phyloP scores from a whole-genome alignment of 495 filamentous ascomycete genomes.

The Parachaetomium inaequale region DNA sequence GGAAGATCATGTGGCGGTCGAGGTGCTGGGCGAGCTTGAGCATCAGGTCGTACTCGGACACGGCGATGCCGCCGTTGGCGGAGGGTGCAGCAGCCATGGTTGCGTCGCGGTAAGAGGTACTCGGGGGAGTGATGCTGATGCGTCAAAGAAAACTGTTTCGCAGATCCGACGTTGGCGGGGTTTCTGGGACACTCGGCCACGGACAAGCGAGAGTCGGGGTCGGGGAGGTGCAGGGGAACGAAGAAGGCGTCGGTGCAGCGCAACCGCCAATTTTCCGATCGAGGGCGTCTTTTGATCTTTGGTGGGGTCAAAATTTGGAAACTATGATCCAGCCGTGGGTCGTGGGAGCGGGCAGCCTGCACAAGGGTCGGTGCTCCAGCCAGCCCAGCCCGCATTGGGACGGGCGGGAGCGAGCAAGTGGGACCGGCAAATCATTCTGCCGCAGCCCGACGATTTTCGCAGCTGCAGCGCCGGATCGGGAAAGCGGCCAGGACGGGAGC shows the following conservation, averaged over 20 bases:
- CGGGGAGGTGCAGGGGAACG: neutral
- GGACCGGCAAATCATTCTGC: slow-evolving; percentile 25
- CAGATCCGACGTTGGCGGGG: neutral
- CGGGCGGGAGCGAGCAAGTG: neutral
- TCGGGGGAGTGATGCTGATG: neutral
- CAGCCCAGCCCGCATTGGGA: neutral
- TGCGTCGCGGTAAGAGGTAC: neutral
- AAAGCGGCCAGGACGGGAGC: neutral
- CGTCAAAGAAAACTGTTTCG: neutral
- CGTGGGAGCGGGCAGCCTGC: slow-evolving; percentile 11
- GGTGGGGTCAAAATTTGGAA: slow-evolving; percentile 40
- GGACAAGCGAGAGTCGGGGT: slow-evolving; percentile 6
- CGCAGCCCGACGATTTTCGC: slow-evolving; percentile 20
- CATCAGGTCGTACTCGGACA: slow-evolving; percentile 69
- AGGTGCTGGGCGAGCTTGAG: slow-evolving; percentile 87
- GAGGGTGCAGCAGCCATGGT: slow-evolving; percentile 41
- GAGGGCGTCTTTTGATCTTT: slow-evolving; percentile 26
- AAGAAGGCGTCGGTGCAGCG: neutral
- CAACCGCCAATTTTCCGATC: slow-evolving; percentile 32
- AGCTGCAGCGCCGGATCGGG: slow-evolving; percentile 12
- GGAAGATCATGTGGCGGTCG: slow-evolving; percentile 94
- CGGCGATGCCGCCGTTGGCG: slow-evolving; percentile 50
- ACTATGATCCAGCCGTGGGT: slow-evolving; percentile 21
- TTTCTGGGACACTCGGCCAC: neutral
- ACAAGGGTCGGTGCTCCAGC: neutral